Percentiles rank a stretch among this genome's conserved stretches.
phyloP scores from a whole-genome alignment of 2,329 filamentous ascomycete genomes.

The Albifimbria verrucaria region DNA sequence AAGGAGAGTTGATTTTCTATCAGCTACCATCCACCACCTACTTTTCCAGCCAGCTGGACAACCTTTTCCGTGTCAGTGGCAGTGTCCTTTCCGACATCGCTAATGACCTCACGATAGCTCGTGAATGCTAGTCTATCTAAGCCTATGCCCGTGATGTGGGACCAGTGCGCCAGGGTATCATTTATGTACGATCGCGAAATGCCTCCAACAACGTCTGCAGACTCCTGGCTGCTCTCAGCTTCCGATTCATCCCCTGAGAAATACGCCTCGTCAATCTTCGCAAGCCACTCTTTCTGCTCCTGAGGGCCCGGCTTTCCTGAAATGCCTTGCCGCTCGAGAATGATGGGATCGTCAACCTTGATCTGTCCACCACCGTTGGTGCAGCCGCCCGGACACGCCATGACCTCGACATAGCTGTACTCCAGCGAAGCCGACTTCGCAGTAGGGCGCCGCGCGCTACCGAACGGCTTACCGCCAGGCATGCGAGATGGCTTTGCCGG shows the following conservation, averaged over 20 bases:
- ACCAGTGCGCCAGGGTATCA: conserved; percentile 74
- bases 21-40: conserved; percentile 85
- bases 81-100: conserved; percentile 82
- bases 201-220: conserved; percentile 52
- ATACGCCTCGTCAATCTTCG: conserved; percentile 83
- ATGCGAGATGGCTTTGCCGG: conserved; percentile 75
- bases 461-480: conserved; percentile 67
- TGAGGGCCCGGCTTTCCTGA: conserved; percentile 62
- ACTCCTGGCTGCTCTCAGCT: conserved; percentile 19
- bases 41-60: conserved; percentile 82
- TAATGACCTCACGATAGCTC: conserved; percentile 87
- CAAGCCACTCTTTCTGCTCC: conserved; percentile 84
- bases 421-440: conserved; percentile 55
- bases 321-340: conserved; percentile 46
- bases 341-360: conserved; percentile 75
- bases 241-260: conserved; percentile 68
- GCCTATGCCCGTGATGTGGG: conserved; percentile 64
- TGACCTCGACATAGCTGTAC: conserved; percentile 94
- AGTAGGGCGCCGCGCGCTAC: conserved; percentile 49
- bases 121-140: conserved; percentile 75
- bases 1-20: conserved; percentile 30
- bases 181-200: conserved; percentile 66
- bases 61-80: conserved; percentile 73
- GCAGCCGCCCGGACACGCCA: conserved; percentile 98
- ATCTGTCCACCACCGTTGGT: conserved; percentile 97